These are phyloP conservation scores for Oryza longistaminata DNA, from an alignment of 176 grass and related monocot genomes.

Conservation along the genomic window DNA sequence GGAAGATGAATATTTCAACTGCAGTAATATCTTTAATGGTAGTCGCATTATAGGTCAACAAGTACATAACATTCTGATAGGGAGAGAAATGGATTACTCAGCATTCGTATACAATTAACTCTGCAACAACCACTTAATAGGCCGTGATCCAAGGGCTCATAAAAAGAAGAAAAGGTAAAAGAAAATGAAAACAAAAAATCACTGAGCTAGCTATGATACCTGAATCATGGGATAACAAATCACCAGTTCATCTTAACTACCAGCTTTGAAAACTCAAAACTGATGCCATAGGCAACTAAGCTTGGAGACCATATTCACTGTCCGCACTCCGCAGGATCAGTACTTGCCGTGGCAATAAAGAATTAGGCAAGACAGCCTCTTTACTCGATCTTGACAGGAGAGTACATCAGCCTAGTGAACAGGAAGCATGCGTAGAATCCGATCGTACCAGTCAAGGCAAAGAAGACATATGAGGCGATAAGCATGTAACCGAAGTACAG, in stretches of 20 bases:
- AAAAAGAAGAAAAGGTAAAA: not conserved
- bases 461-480: conserved; percentile 77
- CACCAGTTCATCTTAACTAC: conserved; percentile 40
- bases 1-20: not conserved
- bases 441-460: conserved; percentile 81
- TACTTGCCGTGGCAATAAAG: conserved; percentile 15
- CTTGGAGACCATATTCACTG: not conserved
- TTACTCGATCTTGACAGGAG: conserved; percentile 90
- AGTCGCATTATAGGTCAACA: conserved; percentile 19
- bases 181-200: conserved; percentile 14
- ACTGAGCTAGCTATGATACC: conserved; percentile 48
- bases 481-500: conserved; percentile 96
- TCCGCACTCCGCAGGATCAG: not conserved
- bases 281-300: conserved; percentile 15
- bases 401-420: conserved; percentile 89
- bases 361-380: conserved; percentile 10
- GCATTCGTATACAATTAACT: conserved; percentile 37
- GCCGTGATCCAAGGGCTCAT: conserved; percentile 16
- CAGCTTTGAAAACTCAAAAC: conserved; percentile 45
- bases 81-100: conserved; percentile 37
- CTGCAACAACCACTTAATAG: conserved; percentile 29
- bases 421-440: conserved; percentile 87
- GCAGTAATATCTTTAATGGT: not conserved
- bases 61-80: conserved; percentile 34
- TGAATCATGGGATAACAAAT: conserved; percentile 42